Evolutionary conservation across 495 filamentous ascomycete species (phyloP).

Genomic region (Xylaria sp.): DNA sequence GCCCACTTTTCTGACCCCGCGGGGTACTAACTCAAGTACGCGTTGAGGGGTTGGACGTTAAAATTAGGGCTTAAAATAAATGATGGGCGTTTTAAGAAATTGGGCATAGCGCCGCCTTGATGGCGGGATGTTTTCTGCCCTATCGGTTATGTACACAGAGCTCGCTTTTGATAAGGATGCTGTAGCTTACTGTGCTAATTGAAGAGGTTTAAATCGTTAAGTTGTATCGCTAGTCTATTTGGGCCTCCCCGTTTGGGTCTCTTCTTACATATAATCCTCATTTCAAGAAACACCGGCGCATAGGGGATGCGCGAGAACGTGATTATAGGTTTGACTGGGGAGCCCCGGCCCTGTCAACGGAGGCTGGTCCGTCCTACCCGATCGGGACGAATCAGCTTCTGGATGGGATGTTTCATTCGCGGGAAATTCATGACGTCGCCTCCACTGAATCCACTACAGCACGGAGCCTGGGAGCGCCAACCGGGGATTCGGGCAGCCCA

Average conservation of each 20-base stretch:
- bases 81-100: not conserved
- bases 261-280: too few relatives aligned
- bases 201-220: too few relatives aligned
- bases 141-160: too few relatives aligned
- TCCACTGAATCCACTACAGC: conserved; percentile 16
- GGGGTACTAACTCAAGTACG: not conserved
- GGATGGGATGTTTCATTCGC: conserved; percentile 23
- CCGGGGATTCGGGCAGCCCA: conserved; percentile 6
- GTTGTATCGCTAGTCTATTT: too few relatives aligned
- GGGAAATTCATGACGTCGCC: conserved; percentile 22
- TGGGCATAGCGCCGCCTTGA: not conserved
- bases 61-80: not conserved
- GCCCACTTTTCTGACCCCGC: not conserved
- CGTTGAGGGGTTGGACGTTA: not conserved
- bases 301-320: not conserved
- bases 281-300: too few relatives aligned
- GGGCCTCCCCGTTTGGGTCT: too few relatives aligned
- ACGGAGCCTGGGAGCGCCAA: conserved; percentile 9
- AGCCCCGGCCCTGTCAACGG: conserved; percentile 17
- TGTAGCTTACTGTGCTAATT: too few relatives aligned
- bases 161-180: too few relatives aligned
- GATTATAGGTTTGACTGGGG: not conserved
- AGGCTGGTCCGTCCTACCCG: conserved; percentile 17
- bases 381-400: conserved; percentile 15
- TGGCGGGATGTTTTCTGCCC: not conserved